Conservation (phyloP, 495 filamentous ascomycete genomes). For the Podospora appendiculata region DNA sequence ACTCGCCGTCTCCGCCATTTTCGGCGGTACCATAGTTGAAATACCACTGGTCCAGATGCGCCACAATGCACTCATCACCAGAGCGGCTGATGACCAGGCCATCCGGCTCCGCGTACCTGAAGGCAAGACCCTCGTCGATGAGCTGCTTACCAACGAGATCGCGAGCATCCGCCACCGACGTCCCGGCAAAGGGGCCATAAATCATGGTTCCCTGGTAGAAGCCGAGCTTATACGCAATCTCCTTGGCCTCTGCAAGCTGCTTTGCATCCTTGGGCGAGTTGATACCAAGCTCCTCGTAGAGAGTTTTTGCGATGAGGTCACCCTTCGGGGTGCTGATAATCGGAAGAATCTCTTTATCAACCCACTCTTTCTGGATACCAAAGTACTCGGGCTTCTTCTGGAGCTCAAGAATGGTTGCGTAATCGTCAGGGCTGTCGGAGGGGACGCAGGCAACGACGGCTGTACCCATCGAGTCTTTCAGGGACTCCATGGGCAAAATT, state of each 20-base stretch:
- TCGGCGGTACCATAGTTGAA: conserved; percentile 24
- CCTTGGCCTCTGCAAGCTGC: conserved; percentile 84
- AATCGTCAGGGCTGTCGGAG: conserved; percentile 89
- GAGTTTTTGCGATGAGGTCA: conserved; percentile 66
- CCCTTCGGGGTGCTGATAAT: conserved; percentile 89
- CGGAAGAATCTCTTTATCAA: conserved; percentile 68
- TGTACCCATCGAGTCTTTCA: conserved; percentile 84
- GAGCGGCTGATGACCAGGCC: conserved; percentile 72
- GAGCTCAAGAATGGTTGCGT: conserved; percentile 73
- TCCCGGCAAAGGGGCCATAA: conserved; percentile 74
- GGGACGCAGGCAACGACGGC: conserved; percentile 93
- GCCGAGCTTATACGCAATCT: conserved; percentile 84
- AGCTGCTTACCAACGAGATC: conserved; percentile 69
- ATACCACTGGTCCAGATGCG: conserved; percentile 89
- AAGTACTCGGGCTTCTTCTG: conserved; percentile 91
- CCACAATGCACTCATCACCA: conserved; percentile 74
- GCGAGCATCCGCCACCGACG: conserved; percentile 72
- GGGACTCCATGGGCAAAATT: conserved; percentile 86
- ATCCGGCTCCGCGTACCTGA: conserved; percentile 84
- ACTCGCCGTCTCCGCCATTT: neutral
- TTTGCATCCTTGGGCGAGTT: conserved; percentile 79
- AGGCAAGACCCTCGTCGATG: conserved; percentile 67
- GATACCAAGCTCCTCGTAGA: conserved; percentile 87
- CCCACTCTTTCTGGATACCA: conserved; percentile 90
- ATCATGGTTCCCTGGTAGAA: conserved; percentile 89